Base-by-base conservation (phyloP, 345 rosid genomes). In the Noccaea caerulescens region DNA sequence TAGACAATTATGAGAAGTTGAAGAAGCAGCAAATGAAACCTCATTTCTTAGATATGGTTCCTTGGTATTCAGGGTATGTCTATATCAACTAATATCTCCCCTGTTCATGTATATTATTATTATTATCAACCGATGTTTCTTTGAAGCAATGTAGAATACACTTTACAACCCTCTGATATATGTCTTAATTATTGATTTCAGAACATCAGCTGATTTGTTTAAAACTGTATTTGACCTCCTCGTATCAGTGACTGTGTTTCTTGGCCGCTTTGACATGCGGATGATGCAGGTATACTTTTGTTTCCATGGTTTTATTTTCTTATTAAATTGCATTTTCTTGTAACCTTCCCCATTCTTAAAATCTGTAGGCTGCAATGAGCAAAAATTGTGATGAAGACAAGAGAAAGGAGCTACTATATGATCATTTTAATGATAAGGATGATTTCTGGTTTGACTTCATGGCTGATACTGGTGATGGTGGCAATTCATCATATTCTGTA, bases 381-480 rank as follows among this genome's bases (percentile, higher is more conserved):
- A 81, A 72, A 74, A 77, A 47, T 20, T 80, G 76, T 57, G 86
- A 83, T 59, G 91, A 87, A 68, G 72, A 55, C 54, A 69, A 79
- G 45, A 79, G 68, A 39, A 80, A 77, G 32, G 95, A 89, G 68
- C 79, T 86, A 44, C 71, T 92, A 30, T 88, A 83, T 45, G 94
- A 92, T 79, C 96, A 92, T 44, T 78, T 88, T 7, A 65, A 83
- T 56, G 92, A 88, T 58, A 82, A 81, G 71, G 82, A 83, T 11
- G 94, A 88, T 56, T 71, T 92, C 23, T 92, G 98, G 98, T 92
- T 92, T 83, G 98, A 92, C 65, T 92, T 92, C 83, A 88, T 88
- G 91, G 94, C 94, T 68, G 98, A 88, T 84, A 89, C 98, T 36
- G 98, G 98, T 79, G 98, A 92, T 77, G 96, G 98, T 74, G 98